Evolutionary conservation across 805 yeast genomes (phyloP).

Genomic region (Kuraishia borneana): DNA sequence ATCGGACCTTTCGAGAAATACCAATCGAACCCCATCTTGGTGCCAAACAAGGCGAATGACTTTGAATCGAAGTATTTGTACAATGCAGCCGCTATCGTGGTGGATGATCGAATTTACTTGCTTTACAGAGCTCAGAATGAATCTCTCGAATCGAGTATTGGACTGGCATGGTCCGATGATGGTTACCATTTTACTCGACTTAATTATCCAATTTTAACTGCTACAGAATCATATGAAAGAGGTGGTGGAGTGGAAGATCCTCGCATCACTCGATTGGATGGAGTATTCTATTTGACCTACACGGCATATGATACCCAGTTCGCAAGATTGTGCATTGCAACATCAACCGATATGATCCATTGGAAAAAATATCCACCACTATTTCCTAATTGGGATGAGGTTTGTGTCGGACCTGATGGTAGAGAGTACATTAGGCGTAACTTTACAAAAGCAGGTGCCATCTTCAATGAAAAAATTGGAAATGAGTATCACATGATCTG

Average conservation of each 20-base stretch:
- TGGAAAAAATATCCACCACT: constrained; percentile 2
- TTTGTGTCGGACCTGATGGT: not conserved
- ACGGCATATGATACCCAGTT: constrained; percentile 1
- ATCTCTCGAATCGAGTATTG: not conserved
- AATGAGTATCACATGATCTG: constrained; percentile 1
- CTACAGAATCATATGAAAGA: constrained; percentile 1
- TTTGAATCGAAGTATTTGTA: constrained; percentile 1
- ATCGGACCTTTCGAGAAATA: constrained; percentile 2
- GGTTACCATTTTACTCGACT: constrained; percentile 1
- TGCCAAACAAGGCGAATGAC: not conserved
- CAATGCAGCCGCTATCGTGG: constrained; percentile 1
- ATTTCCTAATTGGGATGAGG: not conserved
- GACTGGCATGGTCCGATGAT: constrained; percentile 1
- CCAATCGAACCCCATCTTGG: constrained; percentile 1
- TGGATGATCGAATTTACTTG: not conserved
- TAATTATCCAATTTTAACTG: not conserved
- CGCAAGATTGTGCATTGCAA: constrained; percentile 1
- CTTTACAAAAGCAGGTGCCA: constrained; percentile 1
- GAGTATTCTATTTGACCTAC: constrained; percentile 2
- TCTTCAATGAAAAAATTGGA: not conserved
- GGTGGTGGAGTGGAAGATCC: constrained; percentile 3
- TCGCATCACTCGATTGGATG: not conserved
- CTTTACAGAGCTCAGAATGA: constrained; percentile 1
- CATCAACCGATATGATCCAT: not conserved
- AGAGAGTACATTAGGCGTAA: not conserved